Conservation (phyloP, 306 rosid species). For the Lupinus albus region DNA sequence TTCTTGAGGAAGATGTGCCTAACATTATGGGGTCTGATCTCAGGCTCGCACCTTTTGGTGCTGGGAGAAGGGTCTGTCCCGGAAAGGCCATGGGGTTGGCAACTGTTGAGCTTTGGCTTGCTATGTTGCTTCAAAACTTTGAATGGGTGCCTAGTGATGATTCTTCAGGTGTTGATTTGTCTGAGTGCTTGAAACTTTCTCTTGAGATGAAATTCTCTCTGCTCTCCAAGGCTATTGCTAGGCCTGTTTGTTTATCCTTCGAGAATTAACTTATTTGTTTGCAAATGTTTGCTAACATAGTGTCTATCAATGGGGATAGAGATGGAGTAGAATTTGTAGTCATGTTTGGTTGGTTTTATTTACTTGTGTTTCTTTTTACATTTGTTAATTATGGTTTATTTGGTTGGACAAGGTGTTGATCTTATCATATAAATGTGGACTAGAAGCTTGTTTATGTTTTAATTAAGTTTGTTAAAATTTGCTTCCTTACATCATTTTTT, state of each 20-base stretch:
- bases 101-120: constrained; percentile 75
- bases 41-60: constrained; percentile 78
- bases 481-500: not conserved
- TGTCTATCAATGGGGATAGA: too few species aligned
- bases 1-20: constrained; percentile 37
- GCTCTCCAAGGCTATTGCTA: constrained; percentile 50
- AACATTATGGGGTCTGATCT: constrained; percentile 72
- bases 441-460: not conserved
- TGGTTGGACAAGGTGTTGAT: too few species aligned
- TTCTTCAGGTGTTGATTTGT: constrained; percentile 51
- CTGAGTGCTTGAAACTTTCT: constrained; percentile 71
- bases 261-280: not conserved
- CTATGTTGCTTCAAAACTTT: constrained; percentile 60
- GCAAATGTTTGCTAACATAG: not conserved
- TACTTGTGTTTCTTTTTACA: not conserved
- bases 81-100: constrained; percentile 83
- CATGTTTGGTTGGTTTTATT: too few species aligned
- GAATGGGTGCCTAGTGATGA: constrained; percentile 49
- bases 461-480: not conserved
- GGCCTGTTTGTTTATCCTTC: constrained; percentile 25
- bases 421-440: not conserved
- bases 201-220: constrained; percentile 65
- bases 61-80: constrained; percentile 81
- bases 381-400: too few species aligned
- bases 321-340: too few species aligned